Conservation (phyloP, 805 yeast species). For the Pichia occidentalis region DNA sequence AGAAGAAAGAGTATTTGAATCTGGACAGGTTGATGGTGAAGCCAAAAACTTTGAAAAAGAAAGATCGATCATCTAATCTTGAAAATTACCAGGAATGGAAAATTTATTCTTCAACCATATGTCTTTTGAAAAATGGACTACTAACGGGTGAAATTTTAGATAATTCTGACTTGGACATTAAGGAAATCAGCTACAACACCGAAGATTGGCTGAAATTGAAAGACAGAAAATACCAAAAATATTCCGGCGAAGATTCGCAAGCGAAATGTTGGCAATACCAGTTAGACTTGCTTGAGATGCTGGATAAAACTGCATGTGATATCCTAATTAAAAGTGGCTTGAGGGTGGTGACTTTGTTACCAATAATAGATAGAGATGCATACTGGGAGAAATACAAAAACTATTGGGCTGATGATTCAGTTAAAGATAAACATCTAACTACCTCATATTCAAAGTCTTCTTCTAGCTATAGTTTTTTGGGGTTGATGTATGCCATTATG, state of each 20-base stretch:
- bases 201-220: conserved; percentile 26
- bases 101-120: conserved; percentile 22
- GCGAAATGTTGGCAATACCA: conserved; percentile 26
- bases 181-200: conserved; percentile 22
- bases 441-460: conserved; percentile 21
- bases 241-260: conserved; percentile 17
- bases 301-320: conserved; percentile 20
- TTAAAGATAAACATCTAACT: conserved; percentile 23
- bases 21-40: too few species aligned
- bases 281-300: conserved; percentile 15
- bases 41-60: background rate
- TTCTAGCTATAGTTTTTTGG: conserved; percentile 26
- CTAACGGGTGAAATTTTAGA: conserved; percentile 21
- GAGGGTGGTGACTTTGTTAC: conserved; percentile 22
- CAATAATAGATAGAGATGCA: conserved; percentile 56
- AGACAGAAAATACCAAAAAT: conserved; percentile 12
- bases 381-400: conserved; percentile 56
- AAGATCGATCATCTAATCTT: background rate
- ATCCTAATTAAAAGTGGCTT: conserved; percentile 19
- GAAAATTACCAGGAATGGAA: conserved; percentile 18
- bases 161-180: conserved; percentile 3
- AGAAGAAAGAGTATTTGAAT: too few species aligned
- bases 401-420: conserved; percentile 23
- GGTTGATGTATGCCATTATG: conserved; percentile 28
- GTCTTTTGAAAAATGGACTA: conserved; percentile 22